Evolutionary conservation across 139 green algal genomes (phyloP).

Genomic region (Tetradesmus lagerheimii): DNA sequence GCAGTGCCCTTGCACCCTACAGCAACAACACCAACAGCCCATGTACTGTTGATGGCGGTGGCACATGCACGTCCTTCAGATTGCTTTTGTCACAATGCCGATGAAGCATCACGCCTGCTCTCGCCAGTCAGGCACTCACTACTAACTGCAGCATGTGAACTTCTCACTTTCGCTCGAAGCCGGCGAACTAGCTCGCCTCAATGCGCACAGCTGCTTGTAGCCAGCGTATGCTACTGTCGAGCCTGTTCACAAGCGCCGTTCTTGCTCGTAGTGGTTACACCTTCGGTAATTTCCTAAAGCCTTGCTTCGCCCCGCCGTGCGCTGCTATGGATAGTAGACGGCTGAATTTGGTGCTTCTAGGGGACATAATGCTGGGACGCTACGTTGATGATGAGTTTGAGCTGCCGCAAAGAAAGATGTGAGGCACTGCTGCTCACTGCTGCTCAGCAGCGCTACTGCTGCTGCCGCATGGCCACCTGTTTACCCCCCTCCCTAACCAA

Average conservation of each 20-base stretch:
- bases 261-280: neutral
- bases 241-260: neutral
- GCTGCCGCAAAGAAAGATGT: constrained; percentile 18
- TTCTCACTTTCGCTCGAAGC: neutral
- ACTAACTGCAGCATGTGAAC: neutral
- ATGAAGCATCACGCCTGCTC: neutral
- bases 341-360: constrained; percentile 61
- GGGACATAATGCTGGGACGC: constrained; percentile 73
- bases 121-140: neutral
- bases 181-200: neutral
- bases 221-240: neutral
- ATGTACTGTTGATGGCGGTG: too few relatives aligned
- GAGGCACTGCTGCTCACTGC: constrained; percentile 66
- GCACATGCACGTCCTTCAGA: too few relatives aligned
- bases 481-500: too few relatives aligned
- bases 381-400: constrained; percentile 62
- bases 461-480: too few relatives aligned
- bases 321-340: neutral
- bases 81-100: too few relatives aligned
- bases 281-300: neutral
- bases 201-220: neutral
- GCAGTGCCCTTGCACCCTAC: neutral
- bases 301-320: neutral
- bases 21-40: too few relatives aligned
- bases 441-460: neutral